Base-by-base conservation (phyloP, 176 grass and related monocot genomes). In the Melocanna baccifera region DNA sequence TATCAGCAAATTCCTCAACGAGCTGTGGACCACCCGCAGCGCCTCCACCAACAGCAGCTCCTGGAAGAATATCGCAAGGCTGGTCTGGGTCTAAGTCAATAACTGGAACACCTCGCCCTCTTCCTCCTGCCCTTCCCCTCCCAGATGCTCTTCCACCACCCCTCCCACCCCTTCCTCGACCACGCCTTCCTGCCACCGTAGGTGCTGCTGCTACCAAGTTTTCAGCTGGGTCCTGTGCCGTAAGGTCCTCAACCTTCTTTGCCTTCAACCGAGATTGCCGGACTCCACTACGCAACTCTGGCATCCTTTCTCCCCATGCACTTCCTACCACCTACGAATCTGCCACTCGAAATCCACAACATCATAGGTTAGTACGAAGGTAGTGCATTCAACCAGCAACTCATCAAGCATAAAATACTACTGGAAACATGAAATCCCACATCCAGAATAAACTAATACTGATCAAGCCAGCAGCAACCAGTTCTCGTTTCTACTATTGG, bases 221-320 rank as follows among this genome's bases (percentile, higher is more conserved):
- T 10, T 88, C 82, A n/a, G 86, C 82, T 87, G 92, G 95, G 20
- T 87, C 82, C 58, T 85, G 83, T 50, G 67, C 69, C 56, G 73
- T 79, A 40, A 91, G 62, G 80, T 94, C 87, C 75, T 90, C 86
- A 25, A 79, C 88, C 79, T 92, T 94, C 83, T 89, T 98, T 43
- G 92, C 85, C 84, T 79, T 94, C 81, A 92, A 41, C 86, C 90
- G 95, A 80, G 88, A 88, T 90, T 94, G 95, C 23, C 92, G 91
- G 22, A 90, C 89, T 91, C 95, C 95, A 64, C 92, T 95, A 94
- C 92, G 91, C 91, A 94, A 79, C 87, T 98, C 92, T 85, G 95
- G 95, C 95, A 98, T 98, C 88, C 88, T 94, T 90, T 80, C 89
- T 91, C 83, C 92, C 95, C 95, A 98, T 98, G 87, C 95, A 97